Evolutionary conservation across 139 green algal species (phyloP).

Genomic region (Chlorella sp.): DNA sequence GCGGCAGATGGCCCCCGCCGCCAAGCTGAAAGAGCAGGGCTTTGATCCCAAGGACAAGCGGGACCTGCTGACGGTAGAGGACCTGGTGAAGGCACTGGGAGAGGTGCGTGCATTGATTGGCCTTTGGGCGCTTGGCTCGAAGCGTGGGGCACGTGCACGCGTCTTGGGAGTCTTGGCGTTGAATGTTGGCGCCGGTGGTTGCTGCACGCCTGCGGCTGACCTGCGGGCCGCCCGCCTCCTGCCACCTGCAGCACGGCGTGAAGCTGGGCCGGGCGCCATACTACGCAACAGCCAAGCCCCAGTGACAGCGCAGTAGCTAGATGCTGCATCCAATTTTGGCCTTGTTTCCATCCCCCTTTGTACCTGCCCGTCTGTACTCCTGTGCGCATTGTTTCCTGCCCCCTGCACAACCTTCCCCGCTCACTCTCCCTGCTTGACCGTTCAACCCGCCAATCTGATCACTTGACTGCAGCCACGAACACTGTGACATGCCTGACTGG

Average conservation of each 20-base stretch:
- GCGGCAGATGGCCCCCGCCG: slow-evolving; percentile 31
- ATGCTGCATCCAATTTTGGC: background rate
- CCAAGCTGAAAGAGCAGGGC: slow-evolving; percentile 36
- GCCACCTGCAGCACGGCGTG: slow-evolving; percentile 53
- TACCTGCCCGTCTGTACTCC: too few species aligned
- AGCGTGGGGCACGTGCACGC: too few species aligned
- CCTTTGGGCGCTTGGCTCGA: background rate
- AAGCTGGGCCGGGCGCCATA: slow-evolving; percentile 43
- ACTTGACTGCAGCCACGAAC: too few species aligned
- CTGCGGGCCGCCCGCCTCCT: background rate
- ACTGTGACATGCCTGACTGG: too few species aligned
- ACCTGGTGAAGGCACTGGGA: slow-evolving; percentile 49
- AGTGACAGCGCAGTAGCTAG: background rate
- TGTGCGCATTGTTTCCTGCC: too few species aligned
- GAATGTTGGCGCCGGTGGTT: background rate
- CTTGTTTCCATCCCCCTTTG: too few species aligned
- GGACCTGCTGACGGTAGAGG: slow-evolving; percentile 43
- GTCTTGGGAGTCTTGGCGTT: background rate
- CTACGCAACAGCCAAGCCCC: slow-evolving; percentile 17
- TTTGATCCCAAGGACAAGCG: slow-evolving; percentile 45
- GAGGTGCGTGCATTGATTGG: slow-evolving; percentile 38
- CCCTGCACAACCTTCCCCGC: too few species aligned
- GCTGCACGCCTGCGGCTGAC: background rate
- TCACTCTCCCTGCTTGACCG: too few species aligned
- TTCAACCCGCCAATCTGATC: too few species aligned